Evolutionary conservation across 768 basidiomycete genomes (phyloP).

Genomic region (Floccularia luteovirens): DNA sequence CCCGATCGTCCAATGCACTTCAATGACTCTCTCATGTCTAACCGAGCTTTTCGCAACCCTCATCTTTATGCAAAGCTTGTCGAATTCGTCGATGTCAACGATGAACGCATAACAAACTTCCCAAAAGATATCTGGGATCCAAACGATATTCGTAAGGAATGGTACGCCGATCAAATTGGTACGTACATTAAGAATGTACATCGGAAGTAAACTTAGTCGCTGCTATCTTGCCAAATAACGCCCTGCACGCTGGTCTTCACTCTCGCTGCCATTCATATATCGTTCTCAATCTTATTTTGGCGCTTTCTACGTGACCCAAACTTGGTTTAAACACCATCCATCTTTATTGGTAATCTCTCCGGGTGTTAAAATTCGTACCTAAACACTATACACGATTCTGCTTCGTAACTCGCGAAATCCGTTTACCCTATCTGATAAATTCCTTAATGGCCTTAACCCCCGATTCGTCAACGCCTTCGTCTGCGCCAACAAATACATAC

Average conservation of each 20-base stretch:
- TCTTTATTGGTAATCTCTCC: too few relatives aligned
- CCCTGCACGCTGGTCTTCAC: slow-evolving; percentile 17
- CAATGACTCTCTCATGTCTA: slow-evolving; percentile 92
- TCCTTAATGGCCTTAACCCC: too few relatives aligned
- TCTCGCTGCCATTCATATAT: too few relatives aligned
- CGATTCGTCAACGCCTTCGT: not conserved
- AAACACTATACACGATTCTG: too few relatives aligned
- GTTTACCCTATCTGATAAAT: too few relatives aligned
- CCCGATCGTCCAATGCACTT: slow-evolving; percentile 71
- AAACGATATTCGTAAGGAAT: slow-evolving; percentile 50
- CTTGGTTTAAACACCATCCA: too few relatives aligned
- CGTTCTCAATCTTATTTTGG: too few relatives aligned
- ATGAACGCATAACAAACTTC: slow-evolving; percentile 84
- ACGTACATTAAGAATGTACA: slow-evolving; percentile 22
- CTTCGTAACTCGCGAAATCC: too few relatives aligned
- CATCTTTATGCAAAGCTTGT: slow-evolving; percentile 95
- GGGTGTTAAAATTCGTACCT: too few relatives aligned
- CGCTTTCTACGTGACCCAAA: too few relatives aligned
- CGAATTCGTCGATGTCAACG: slow-evolving; percentile 87
- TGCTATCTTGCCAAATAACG: slow-evolving; percentile 6
- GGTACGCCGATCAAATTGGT: slow-evolving; percentile 80
- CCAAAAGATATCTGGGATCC: slow-evolving; percentile 71
- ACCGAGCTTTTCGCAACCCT: slow-evolving; percentile 91
- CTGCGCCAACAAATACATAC: slow-evolving; percentile 4
- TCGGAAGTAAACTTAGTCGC: not conserved